phyloP scores from a whole-genome alignment of 1,284 basidiomycete species.

The Cryptococcus sp. region DNA sequence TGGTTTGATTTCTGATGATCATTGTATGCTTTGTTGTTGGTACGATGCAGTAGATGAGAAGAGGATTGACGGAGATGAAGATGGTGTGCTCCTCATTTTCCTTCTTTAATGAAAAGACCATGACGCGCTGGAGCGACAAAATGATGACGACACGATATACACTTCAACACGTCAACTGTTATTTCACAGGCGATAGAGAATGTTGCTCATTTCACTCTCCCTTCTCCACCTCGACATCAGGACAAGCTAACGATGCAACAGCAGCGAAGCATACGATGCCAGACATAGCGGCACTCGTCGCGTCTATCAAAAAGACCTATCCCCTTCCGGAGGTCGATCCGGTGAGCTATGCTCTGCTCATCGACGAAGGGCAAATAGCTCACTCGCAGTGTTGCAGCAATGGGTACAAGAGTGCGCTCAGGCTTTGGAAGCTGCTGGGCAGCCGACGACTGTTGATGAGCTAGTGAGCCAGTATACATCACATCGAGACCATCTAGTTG shows the following conservation, averaged over 20 bases:
- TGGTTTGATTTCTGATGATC: constrained; percentile 14
- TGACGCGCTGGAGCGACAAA: neutral
- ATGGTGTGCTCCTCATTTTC: no score
- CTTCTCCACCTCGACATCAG: neutral
- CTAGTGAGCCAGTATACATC: constrained; percentile 20
- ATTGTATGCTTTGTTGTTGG: constrained; percentile 2
- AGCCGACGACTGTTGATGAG: constrained; percentile 15
- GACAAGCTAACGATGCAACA: neutral
- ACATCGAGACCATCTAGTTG: no score
- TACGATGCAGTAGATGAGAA: neutral
- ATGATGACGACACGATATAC: neutral
- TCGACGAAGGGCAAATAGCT: neutral
- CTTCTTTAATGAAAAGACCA: no score
- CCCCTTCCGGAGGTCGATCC: constrained; percentile 37
- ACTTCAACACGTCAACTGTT: neutral
- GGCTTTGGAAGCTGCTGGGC: constrained; percentile 28
- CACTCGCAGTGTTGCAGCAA: constrained; percentile 13
- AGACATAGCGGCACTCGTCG: constrained; percentile 14
- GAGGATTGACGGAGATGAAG: neutral
- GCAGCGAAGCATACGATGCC: constrained; percentile 15
- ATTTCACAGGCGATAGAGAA: no score
- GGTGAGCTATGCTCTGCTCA: constrained; percentile 20
- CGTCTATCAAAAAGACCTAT: constrained; percentile 31
- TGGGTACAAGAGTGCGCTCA: constrained; percentile 38
- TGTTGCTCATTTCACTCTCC: neutral